phyloP scores from a whole-genome alignment of 805 yeast species.

The Pichia insulana region DNA sequence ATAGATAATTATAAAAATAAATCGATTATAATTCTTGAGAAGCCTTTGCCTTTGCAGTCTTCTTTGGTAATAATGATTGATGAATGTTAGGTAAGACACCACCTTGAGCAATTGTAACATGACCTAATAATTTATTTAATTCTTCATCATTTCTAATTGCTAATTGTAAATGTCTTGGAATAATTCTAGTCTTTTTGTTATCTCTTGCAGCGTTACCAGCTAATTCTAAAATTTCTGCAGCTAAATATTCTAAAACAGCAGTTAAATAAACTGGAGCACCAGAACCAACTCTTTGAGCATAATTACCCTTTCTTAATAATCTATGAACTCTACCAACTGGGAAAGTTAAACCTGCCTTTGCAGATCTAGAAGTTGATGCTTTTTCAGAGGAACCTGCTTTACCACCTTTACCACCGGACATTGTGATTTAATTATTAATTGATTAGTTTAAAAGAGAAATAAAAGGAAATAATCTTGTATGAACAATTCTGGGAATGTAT shows the following conservation, averaged over 20 bases:
- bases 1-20: background rate
- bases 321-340: conserved; percentile 99
- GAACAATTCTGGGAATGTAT: background rate
- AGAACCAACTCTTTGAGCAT: conserved; percentile 97
- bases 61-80: conserved; percentile 73
- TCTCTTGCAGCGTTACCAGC: conserved; percentile 99
- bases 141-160: conserved; percentile 99
- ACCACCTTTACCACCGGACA: conserved; percentile 78
- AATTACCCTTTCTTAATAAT: conserved; percentile 92
- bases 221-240: conserved; percentile 96
- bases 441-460: background rate
- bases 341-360: conserved; percentile 98
- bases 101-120: conserved; percentile 97
- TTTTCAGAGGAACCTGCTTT: conserved; percentile 93
- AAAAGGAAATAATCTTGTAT: background rate
- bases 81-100: conserved; percentile 98
- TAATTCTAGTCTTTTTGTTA: conserved; percentile 96
- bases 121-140: conserved; percentile 83
- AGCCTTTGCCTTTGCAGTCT: conserved; percentile 45
- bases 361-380: conserved; percentile 95
- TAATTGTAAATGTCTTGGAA: conserved; percentile 96
- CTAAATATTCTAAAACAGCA: conserved; percentile 92
- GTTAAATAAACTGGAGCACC: conserved; percentile 99
- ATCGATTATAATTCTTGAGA: conserved; percentile 45
- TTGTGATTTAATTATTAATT: conserved; percentile 14